Percentiles rank a stretch among this genome's conserved stretches.
Conservation (phyloP, 345 rosid species). For the Leavenworthia alabamica region DNA sequence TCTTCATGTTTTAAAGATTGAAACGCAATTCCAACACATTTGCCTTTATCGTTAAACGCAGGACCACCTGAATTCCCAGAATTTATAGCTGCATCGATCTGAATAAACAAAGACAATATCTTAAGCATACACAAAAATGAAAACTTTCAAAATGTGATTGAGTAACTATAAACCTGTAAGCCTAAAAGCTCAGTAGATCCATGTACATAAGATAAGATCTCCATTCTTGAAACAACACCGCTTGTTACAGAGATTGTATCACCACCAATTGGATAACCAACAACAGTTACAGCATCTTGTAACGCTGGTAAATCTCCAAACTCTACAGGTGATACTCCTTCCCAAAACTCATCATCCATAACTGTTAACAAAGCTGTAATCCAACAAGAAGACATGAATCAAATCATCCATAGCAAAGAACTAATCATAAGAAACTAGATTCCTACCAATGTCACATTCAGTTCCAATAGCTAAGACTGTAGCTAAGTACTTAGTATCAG, state of each 20-base stretch:
- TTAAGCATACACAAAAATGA: not conserved
- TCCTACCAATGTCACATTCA: constrained; percentile 81
- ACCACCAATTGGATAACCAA: constrained; percentile 94
- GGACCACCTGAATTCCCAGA: constrained; percentile 99
- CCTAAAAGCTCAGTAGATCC: constrained; percentile 95
- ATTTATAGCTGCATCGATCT: constrained; percentile 97
- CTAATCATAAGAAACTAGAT: not conserved
- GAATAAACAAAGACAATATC: not conserved
- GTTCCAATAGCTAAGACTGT: constrained; percentile 86
- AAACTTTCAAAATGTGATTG: too few species aligned
- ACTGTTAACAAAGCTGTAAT: constrained; percentile 66
- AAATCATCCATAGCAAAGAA: not conserved
- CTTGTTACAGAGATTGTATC: constrained; percentile 96
- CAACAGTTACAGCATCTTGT: constrained; percentile 96
- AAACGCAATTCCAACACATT: constrained; percentile 95
- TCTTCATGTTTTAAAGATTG: constrained; percentile 92
- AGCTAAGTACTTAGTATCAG: constrained; percentile 84
- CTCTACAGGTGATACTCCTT: constrained; percentile 75
- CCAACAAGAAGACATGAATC: not conserved
- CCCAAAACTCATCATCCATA: constrained; percentile 85
- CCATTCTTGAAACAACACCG: constrained; percentile 91
- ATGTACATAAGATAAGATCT: constrained; percentile 82
- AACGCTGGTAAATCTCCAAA: constrained; percentile 91
- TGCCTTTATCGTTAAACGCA: constrained; percentile 86
- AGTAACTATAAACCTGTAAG: constrained; percentile 53